phyloP scores from a whole-genome alignment of 2,329 filamentous ascomycete species.

The Aspergillus terreus region DNA sequence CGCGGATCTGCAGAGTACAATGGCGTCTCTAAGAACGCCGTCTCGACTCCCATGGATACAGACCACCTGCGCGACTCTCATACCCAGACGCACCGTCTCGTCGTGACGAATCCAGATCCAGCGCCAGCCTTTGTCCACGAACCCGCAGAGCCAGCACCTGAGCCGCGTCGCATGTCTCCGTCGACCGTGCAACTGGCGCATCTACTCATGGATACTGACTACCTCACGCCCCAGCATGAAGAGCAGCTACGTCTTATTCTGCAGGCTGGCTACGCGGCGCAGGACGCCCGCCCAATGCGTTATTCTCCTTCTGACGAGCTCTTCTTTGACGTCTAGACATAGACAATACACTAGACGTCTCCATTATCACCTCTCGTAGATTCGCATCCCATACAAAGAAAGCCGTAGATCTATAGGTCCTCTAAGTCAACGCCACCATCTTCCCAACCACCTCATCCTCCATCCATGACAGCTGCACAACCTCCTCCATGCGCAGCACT shows the following conservation, averaged over 20 bases:
- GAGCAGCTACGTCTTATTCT: not conserved
- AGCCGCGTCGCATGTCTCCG: not conserved
- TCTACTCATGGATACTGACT: not conserved
- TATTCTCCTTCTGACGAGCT: no score
- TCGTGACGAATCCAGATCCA: not conserved
- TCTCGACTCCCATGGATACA: not conserved
- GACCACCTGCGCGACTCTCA: not conserved
- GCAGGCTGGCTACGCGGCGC: not conserved
- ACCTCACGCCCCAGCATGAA: not conserved
- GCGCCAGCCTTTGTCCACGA: no score
- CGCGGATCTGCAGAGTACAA: not conserved
- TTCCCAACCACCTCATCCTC: conserved; percentile 43
- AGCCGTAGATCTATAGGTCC: not conserved
- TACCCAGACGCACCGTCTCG: not conserved
- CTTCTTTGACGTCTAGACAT: no score
- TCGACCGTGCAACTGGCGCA: not conserved
- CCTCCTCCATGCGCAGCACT: conserved; percentile 43
- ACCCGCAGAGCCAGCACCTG: not conserved
- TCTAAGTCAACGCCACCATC: conserved; percentile 34
- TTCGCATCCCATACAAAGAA: not conserved
- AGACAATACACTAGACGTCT: no score
- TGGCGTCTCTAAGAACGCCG: not conserved
- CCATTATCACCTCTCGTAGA: not conserved
- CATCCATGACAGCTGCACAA: conserved; percentile 43
- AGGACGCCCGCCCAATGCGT: not conserved